Evolutionary conservation across 2,329 filamentous ascomycete genomes (phyloP).

Genomic region (Scedosporium boydii): DNA sequence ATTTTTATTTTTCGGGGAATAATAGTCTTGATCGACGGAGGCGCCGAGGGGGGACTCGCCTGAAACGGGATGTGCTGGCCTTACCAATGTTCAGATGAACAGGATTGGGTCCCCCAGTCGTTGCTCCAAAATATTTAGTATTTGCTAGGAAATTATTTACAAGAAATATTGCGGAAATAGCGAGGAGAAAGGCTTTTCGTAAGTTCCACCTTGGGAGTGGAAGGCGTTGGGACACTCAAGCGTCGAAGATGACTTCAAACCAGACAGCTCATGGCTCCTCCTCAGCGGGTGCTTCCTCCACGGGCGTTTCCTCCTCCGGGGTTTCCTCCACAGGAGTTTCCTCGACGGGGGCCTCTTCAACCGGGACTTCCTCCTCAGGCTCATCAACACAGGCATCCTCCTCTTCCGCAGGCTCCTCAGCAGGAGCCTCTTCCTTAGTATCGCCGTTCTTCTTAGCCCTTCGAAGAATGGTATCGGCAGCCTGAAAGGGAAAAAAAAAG

Average conservation of each 20-base stretch:
- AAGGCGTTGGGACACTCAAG: background rate
- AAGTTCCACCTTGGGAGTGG: background rate
- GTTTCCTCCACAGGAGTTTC: background rate
- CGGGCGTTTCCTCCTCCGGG: background rate
- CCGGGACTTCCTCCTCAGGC: background rate
- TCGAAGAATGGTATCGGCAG: constrained; percentile 10
- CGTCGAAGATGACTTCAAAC: background rate
- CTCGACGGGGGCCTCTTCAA: background rate
- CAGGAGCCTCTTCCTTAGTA: background rate
- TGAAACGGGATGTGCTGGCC: background rate
- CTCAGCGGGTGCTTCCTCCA: background rate
- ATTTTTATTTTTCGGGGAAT: background rate
- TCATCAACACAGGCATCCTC: background rate
- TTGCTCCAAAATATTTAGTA: background rate
- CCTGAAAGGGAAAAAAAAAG: constrained; percentile 11
- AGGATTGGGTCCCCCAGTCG: background rate
- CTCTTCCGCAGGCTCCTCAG: background rate
- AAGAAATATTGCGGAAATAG: background rate
- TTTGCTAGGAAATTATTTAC: background rate
- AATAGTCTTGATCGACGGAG: background rate
- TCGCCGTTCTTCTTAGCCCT: background rate
- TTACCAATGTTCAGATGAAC: background rate
- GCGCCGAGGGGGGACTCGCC: background rate
- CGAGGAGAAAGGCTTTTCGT: background rate
- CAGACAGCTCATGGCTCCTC: background rate